Percentiles rank a stretch among this genome's conserved stretches.
phyloP scores from a whole-genome alignment of 495 filamentous ascomycete species.

The Aspergillus carlsbadensis region DNA sequence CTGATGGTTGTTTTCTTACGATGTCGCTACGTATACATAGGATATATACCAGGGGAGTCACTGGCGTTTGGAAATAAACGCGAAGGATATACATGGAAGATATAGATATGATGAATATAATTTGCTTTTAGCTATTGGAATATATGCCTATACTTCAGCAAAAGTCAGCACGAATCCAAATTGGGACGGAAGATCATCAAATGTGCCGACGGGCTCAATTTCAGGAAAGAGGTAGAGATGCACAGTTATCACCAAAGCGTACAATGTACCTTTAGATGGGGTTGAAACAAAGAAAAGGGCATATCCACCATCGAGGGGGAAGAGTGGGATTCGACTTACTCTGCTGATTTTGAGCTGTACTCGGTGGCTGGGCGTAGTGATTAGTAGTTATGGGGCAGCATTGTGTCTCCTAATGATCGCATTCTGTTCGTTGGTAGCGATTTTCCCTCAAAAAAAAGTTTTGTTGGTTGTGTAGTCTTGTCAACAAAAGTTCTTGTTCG shows the following conservation, averaged over 20 bases:
- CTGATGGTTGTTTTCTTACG: too few relatives aligned
- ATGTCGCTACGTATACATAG: too few relatives aligned
- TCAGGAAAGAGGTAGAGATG: constrained; percentile 22
- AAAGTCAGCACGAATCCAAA: constrained; percentile 8
- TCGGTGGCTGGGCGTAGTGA: neutral
- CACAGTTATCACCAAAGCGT: constrained; percentile 28
- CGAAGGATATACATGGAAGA: too few relatives aligned
- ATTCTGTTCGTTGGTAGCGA: too few relatives aligned
- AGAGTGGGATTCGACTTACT: constrained; percentile 8
- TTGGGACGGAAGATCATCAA: neutral
- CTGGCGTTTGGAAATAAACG: too few relatives aligned
- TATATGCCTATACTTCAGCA: neutral
- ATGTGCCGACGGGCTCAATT: constrained; percentile 11
- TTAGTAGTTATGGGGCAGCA: neutral
- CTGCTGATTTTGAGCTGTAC: neutral
- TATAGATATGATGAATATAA: neutral
- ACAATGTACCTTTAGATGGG: constrained; percentile 39
- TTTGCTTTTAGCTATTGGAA: neutral
- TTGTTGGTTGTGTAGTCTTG: neutral
- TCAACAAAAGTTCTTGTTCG: neutral
- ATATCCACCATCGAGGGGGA: constrained; percentile 34
- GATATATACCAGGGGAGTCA: too few relatives aligned
- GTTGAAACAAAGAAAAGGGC: constrained; percentile 44
- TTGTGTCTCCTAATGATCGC: too few relatives aligned
- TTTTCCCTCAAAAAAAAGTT: too few relatives aligned